Evolutionary conservation across 164 flowering plant genomes (phyloP).

Genomic region (Magnolia officinalis): DNA sequence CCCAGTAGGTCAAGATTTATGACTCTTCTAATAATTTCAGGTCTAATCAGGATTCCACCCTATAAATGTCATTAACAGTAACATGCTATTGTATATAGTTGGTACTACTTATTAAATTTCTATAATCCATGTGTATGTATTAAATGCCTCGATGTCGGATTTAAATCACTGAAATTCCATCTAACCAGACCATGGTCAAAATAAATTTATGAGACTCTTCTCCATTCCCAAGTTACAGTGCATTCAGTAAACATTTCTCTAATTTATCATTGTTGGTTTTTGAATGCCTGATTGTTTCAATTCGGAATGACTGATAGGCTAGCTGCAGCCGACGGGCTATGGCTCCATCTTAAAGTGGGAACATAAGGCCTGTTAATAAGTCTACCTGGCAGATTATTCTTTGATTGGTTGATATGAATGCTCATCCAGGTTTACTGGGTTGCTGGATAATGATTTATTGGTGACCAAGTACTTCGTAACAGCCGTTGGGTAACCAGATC

Average conservation of each 20-base stretch:
- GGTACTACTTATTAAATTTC: too few species aligned
- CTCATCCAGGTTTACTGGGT: not conserved
- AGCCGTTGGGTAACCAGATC: not conserved
- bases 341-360: not conserved
- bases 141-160: too few species aligned
- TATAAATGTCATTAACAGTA: too few species aligned
- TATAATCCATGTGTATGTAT: too few species aligned
- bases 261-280: not conserved
- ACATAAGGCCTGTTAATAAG: not conserved
- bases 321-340: not conserved
- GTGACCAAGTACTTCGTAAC: not conserved
- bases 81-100: too few species aligned
- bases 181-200: too few species aligned
- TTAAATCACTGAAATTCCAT: too few species aligned
- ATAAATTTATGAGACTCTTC: not conserved
- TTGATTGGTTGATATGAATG: not conserved
- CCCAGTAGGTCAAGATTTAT: too few species aligned
- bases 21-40: too few species aligned
- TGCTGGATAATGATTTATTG: slow-evolving; percentile 5
- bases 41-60: too few species aligned
- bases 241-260: not conserved
- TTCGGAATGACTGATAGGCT: not conserved
- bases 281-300: not conserved
- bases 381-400: not conserved
- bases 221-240: not conserved